Evolutionary conservation across 176 grass and related monocot species (phyloP), one percentile per base, ranked within the genome.

Genomic region (Oryza officinalis): DNA sequence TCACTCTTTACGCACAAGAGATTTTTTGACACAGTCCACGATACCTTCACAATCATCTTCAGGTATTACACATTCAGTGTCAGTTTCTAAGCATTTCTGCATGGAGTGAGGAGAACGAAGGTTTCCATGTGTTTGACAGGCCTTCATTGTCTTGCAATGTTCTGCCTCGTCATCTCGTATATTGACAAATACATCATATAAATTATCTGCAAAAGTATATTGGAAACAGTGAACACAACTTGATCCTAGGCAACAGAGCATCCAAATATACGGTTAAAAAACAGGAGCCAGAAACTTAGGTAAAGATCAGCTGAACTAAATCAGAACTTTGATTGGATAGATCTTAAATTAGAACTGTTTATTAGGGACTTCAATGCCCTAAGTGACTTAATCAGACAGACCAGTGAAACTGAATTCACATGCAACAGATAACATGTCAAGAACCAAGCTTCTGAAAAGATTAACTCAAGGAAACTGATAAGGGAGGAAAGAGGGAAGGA

Each of bases 81-180:
- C 76, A 84, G 83, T 74, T 76, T 83, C 78, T 61, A 80, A 75
- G 78, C n/a, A 44, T 22, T 76, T 85, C 15, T 10, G 65, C 26
- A 35, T 31, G 20, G 94, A 93, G 33, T 98, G 96, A 57, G 96
- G 96, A 37, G 96, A 98, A 10, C 59, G 89, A 67, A 95, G 88
- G 88, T 54, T 91, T 45, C 92, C 96, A 61, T 27, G 79, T 6
- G 87, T 95, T 91, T 98, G 96, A 64, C 96, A 95, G n/a, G 91
- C 89, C 38, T 93, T 93, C 96, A 98, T 98, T 2, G 93, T 98
- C 84, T 93, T 98, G 86, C 93, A 95, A 68, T 95, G 96, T 44
- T 98, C 96, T 2, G 87, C 91, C 59, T 98, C 96, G 17, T 93
- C 96, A 8, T 93, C 87, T 68, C 96, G 85, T 87, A 95, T 60